Percentiles rank a stretch among this genome's conserved stretches.
Evolutionary conservation across 2,329 filamentous ascomycete species (phyloP).

Genomic region (Cladophialophora exuberans): DNA sequence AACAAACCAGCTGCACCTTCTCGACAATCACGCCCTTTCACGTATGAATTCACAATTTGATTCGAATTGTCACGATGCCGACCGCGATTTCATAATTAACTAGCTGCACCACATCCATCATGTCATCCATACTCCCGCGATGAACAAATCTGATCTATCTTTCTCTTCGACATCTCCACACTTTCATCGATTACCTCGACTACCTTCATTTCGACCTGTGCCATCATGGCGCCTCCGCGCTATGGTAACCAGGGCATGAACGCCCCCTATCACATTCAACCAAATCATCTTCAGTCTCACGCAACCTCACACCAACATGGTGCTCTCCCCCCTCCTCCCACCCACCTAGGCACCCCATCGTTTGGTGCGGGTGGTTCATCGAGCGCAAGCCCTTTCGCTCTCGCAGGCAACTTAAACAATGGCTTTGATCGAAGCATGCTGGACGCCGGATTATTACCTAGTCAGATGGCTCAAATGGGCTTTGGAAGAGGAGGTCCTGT

Average conservation of each 20-base stretch:
- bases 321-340: slow-evolving; percentile 57
- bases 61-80: slow-evolving; percentile 7
- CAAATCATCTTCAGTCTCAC: slow-evolving; percentile 50
- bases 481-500: slow-evolving; percentile 76
- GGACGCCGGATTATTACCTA: slow-evolving; percentile 67
- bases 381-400: slow-evolving; percentile 31
- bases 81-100: slow-evolving; percentile 4
- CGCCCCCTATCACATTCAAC: slow-evolving; percentile 63
- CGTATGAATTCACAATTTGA: too few species aligned
- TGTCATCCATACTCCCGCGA: slow-evolving; percentile 13
- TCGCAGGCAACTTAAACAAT: slow-evolving; percentile 53
- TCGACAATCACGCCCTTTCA: too few species aligned
- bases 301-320: slow-evolving; percentile 47
- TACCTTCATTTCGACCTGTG: slow-evolving; percentile 11
- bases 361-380: slow-evolving; percentile 60
- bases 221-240: slow-evolving; percentile 61
- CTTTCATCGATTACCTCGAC: too few species aligned
- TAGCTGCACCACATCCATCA: not conserved
- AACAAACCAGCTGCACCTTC: too few species aligned
- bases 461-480: slow-evolving; percentile 84
- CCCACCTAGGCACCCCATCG: slow-evolving; percentile 66
- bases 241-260: slow-evolving; percentile 62
- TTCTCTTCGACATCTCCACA: slow-evolving; percentile 6
- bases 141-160: slow-evolving; percentile 18
- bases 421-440: slow-evolving; percentile 55